Percentiles rank a stretch among this genome's conserved stretches.
These are phyloP conservation scores for Aspergillus oerlinghausenensis DNA, from an alignment of 2,329 filamentous ascomycete genomes.

Conservation along the genomic window DNA sequence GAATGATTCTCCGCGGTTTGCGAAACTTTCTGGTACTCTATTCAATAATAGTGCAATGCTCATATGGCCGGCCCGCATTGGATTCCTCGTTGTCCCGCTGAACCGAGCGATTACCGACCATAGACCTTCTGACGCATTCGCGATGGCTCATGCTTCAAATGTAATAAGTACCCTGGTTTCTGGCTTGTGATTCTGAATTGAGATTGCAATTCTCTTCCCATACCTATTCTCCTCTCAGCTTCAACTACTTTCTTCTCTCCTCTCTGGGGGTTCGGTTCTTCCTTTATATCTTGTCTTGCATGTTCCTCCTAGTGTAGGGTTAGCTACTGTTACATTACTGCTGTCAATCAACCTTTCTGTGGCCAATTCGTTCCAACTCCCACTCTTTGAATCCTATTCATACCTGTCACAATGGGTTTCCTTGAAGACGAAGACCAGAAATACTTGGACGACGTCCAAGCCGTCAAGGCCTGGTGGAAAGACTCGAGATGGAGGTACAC, in stretches of 20 bases:
- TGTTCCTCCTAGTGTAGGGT: neutral
- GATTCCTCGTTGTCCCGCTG: constrained; percentile 30
- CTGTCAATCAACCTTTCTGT: neutral
- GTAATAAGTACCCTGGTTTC: constrained; percentile 28
- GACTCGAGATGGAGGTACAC: constrained; percentile 91
- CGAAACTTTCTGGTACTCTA: neutral
- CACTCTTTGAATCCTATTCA: constrained; percentile 3
- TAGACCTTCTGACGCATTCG: constrained; percentile 22
- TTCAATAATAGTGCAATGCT: constrained; percentile 1
- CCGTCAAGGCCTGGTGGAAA: constrained; percentile 91
- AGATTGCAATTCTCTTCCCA: neutral
- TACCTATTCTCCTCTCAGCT: constrained; percentile 4
- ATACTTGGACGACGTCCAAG: constrained; percentile 77
- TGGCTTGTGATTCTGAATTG: constrained; percentile 26
- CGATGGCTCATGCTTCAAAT: constrained; percentile 24
- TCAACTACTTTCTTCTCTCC: constrained; percentile 3
- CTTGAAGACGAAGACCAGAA: constrained; percentile 65
- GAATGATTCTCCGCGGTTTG: constrained; percentile 5
- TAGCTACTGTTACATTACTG: neutral
- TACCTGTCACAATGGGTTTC: constrained; percentile 33
- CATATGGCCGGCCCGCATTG: constrained; percentile 19
- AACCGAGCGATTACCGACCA: constrained; percentile 39
- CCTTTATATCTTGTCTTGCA: constrained; percentile 5
- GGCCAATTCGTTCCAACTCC: neutral
- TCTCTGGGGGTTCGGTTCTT: neutral